Evolutionary conservation across 495 filamentous ascomycete genomes (phyloP), one percentile per base, ranked within the genome.

Genomic region (Daldinia caldariorum): DNA sequence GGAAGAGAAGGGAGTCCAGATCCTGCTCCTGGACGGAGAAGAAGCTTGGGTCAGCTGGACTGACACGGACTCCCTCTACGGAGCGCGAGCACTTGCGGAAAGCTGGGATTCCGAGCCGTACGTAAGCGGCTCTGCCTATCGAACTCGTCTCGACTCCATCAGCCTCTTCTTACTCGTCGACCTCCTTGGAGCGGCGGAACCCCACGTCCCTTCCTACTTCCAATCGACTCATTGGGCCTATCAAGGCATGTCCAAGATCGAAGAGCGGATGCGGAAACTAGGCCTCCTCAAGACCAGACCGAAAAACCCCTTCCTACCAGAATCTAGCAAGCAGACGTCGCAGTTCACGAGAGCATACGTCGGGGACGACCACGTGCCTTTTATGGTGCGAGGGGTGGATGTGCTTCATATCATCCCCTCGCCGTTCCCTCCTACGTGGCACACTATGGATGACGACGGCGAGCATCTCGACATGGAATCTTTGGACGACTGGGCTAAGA

Each of bases 201-300:
- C 93, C 0, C 78, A 76, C 6, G 85, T 97, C 6, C 90, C 90
- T 6, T 93, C 90, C 0, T 97, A 92, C 76, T 97, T 93, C 78
- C 84, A 85, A 47, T 89, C 89, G 3, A 97, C 94, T 2, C 94
- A 97, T 70, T 97, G 94, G 94, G 93, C 93, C 0, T 97, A 97
- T 75, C 81, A 87, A 70, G 83, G 81, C 39, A 85, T 97, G 79
- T 88, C 89, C 0, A 73, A 75, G 4, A 74, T 94, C 16, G 94
- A 97, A 79, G 72, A 80, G 7, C 88, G 92, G 4, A 80, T 97
- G 59, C 85, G 91, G n/a, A 74, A 79, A 14, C 58, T 83, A 18
- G 73, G 73, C 14, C 54, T 84, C 32, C 67, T 85, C 9, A 70
- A 79, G 64, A 78, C 76, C 38, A 69, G 73, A 37, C 68, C 76